A percentile compares a stretch with the other conserved stretches of the same genome.
Conservation (phyloP, 2,329 filamentous ascomycete genomes). For the Diaporthe humulicola region DNA sequence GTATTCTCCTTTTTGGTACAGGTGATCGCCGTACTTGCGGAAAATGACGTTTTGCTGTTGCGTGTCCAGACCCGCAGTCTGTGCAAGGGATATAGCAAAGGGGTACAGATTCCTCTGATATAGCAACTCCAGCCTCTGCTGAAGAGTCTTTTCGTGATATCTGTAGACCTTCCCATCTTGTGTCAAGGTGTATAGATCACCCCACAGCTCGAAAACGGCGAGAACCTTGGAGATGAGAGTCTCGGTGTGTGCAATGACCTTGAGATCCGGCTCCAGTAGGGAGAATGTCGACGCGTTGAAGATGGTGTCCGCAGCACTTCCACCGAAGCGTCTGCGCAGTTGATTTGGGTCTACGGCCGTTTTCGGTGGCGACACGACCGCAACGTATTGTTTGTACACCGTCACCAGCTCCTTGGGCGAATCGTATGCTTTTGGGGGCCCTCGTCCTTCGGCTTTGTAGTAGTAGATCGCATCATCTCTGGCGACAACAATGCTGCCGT, state of each 20-base stretch:
- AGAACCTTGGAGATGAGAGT: conserved; percentile 85
- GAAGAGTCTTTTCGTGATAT: conserved; percentile 91
- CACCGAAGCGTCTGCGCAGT: conserved; percentile 79
- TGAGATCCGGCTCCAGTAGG: conserved; percentile 90
- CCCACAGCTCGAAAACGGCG: conserved; percentile 88
- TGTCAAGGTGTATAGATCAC: conserved; percentile 89
- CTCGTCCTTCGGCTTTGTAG: conserved; percentile 87
- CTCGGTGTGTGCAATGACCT: conserved; percentile 91
- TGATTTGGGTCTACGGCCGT: conserved; percentile 70
- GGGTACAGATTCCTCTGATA: conserved; percentile 96
- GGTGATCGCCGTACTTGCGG: conserved; percentile 90
- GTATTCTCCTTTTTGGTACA: conserved; percentile 96
- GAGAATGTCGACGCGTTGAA: conserved; percentile 92
- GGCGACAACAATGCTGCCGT: conserved; percentile 90
- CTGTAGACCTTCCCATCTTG: conserved; percentile 90
- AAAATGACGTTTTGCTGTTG: conserved; percentile 93
- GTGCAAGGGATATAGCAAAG: conserved; percentile 90
- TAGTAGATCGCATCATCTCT: conserved; percentile 96
- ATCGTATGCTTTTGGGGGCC: conserved; percentile 91
- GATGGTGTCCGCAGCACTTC: conserved; percentile 78
- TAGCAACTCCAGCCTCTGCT: conserved; percentile 91
- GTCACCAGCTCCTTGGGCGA: conserved; percentile 86
- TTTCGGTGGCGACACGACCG: conserved; percentile 82
- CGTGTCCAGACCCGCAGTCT: conserved; percentile 85
- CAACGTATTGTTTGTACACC: conserved; percentile 87